phyloP scores from a whole-genome alignment of 1,139 yeast species.

The Kodamaea derodonti region DNA sequence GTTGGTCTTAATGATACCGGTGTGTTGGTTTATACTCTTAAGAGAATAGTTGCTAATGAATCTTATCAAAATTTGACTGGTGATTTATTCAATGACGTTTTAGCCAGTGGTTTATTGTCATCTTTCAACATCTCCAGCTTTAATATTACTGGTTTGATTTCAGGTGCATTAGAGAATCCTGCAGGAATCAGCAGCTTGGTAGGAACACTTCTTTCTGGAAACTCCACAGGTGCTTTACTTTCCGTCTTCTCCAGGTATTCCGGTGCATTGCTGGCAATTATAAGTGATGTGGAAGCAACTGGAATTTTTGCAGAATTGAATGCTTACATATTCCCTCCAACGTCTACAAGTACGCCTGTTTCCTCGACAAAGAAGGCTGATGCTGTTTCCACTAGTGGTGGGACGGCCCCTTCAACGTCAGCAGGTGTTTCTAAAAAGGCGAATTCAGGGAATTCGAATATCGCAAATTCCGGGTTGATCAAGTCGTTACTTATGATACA shows the following conservation, averaged over 20 bases:
- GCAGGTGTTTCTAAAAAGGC: constrained; percentile 3
- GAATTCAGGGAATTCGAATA: constrained; percentile 2
- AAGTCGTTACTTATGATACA: constrained; percentile 16
- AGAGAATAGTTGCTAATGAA: constrained; percentile 33
- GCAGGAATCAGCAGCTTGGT: constrained; percentile 18
- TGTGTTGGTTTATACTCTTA: constrained; percentile 35
- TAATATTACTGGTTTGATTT: constrained; percentile 27
- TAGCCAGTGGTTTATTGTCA: constrained; percentile 25
- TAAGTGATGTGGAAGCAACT: constrained; percentile 32
- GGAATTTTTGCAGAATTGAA: constrained; percentile 42
- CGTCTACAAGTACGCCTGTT: constrained; percentile 12
- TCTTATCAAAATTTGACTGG: constrained; percentile 39
- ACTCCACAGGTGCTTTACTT: constrained; percentile 8
- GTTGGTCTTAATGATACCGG: constrained; percentile 44
- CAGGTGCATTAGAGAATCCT: constrained; percentile 25
- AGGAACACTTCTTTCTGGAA: constrained; percentile 24
- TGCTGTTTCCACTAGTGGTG: constrained; percentile 7
- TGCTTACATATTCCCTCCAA: constrained; percentile 28
- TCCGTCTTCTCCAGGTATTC: constrained; percentile 27
- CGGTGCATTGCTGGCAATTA: constrained; percentile 28
- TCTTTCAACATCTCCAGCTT: constrained; percentile 18
- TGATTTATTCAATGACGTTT: constrained; percentile 23
- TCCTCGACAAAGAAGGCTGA: constrained; percentile 10
- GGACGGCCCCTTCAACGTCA: constrained; percentile 8
- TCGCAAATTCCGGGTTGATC: constrained; percentile 13